Evolutionary conservation across 345 rosid species (phyloP).

Genomic region (Excoecaria agallocha): DNA sequence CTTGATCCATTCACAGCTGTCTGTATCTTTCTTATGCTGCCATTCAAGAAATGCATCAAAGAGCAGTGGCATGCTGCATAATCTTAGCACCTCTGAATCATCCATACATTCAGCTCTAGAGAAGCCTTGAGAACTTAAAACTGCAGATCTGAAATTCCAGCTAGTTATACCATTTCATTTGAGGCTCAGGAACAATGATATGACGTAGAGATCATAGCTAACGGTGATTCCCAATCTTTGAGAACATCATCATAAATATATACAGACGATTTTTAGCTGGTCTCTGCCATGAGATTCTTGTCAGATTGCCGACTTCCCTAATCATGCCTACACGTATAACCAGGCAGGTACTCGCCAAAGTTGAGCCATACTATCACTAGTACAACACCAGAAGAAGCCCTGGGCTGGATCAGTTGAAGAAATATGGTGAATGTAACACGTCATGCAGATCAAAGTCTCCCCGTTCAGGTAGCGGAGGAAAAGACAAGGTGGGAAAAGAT

Average conservation of each 20-base stretch:
- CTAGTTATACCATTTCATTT: conserved; percentile 5
- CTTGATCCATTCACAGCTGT: not conserved
- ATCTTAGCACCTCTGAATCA: not conserved
- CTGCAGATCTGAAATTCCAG: not conserved
- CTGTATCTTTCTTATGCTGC: not conserved
- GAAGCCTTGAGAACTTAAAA: not conserved
- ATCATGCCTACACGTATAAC: conserved; percentile 7
- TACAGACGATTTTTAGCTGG: conserved; percentile 10
- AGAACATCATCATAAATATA: conserved; percentile 7
- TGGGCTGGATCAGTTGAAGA: conserved; percentile 64
- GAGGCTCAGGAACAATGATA: not conserved
- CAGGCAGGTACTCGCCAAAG: not conserved
- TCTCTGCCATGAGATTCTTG: not conserved
- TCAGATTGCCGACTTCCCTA: not conserved
- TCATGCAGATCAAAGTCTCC: conserved; percentile 81
- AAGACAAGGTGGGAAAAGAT: conserved; percentile 63
- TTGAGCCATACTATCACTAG: not conserved
- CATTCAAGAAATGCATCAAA: not conserved
- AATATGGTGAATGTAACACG: conserved; percentile 82
- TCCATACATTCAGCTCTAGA: conserved; percentile 6
- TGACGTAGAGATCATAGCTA: not conserved
- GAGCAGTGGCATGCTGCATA: not conserved
- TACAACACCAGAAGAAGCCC: not conserved
- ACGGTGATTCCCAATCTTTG: conserved; percentile 3
- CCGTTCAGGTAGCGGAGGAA: conserved; percentile 82